Percentiles rank a stretch among this genome's conserved stretches.
phyloP scores from a whole-genome alignment of 2,329 filamentous ascomycete genomes.

The Allantophomopsis lycopodina region DNA sequence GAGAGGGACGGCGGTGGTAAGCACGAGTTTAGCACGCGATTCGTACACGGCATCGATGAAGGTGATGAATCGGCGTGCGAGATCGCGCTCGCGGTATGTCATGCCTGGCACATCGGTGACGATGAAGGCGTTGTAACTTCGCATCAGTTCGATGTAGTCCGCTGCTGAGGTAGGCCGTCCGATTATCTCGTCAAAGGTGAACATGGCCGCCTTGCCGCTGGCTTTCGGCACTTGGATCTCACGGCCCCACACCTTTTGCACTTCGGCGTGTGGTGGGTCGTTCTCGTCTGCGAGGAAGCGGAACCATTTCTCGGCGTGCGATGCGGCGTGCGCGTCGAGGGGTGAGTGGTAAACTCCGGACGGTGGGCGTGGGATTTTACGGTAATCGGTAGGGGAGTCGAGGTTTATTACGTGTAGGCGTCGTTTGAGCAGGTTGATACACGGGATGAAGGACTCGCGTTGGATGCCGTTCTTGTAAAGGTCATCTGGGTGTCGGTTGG shows the following conservation, averaged over 20 bases:
- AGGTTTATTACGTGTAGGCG: constrained; percentile 84
- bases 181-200: constrained; percentile 87
- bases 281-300: constrained; percentile 79
- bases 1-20: constrained; percentile 79
- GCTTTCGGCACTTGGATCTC: constrained; percentile 79
- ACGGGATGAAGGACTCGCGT: constrained; percentile 86
- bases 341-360: constrained; percentile 91
- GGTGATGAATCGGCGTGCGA: constrained; percentile 88
- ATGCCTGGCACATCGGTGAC: constrained; percentile 86
- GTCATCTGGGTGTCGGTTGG: constrained; percentile 90
- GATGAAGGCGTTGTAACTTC: constrained; percentile 84
- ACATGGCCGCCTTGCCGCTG: constrained; percentile 78
- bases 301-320: constrained; percentile 92
- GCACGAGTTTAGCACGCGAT: constrained; percentile 78
- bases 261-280: constrained; percentile 60
- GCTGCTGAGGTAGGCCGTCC: constrained; percentile 80
- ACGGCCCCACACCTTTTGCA: constrained; percentile 82
- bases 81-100: constrained; percentile 73
- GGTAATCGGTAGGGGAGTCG: constrained; percentile 90
- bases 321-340: constrained; percentile 61
- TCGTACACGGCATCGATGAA: constrained; percentile 97
- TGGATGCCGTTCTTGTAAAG: constrained; percentile 98
- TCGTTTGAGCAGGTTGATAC: constrained; percentile 80
- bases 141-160: constrained; percentile 85
- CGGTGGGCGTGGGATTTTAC: constrained; percentile 85